Base-by-base conservation (phyloP, 2,329 filamentous ascomycete genomes). In the Eutypella sp. region DNA sequence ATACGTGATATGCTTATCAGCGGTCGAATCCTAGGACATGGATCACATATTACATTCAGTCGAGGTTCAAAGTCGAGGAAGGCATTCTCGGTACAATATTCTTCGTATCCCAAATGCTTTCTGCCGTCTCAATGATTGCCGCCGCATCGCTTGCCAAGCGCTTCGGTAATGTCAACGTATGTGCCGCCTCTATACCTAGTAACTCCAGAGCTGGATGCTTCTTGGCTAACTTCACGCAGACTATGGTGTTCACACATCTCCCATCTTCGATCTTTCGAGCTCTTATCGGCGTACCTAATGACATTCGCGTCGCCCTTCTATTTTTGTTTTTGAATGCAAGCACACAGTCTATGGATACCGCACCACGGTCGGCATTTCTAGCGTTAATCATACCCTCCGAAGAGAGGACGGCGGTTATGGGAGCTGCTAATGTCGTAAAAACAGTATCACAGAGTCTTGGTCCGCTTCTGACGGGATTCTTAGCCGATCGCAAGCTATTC, bases 201-300 rank as follows among this genome's bases (percentile, higher is more conserved):
- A n/a, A n/a, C n/a, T 54, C 53, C 55, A 53, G 57, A 19, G 55
- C 38, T 44, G 47, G 57, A 5, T 50, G 57, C 51, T 54, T 51
- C 20, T 47, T 49, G 18, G 19, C 43, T 48, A 53, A 46, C 5
- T 45, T 4, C 16, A n/a, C 15, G 1, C 49, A 81, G 71, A 87
- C 84, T 1, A 89, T 89, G 85, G 83, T 86, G 8, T 85, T 87
- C 57, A 87, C 84, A 0, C 84, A 89, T 54, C 69, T 89, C 0
- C 85, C 85, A 0, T 86, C 83, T 0, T 72, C 84, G 7, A 64
- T 88, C 22, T 83, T 82, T 52, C 73, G 88, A 2, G 69, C 78
- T 13, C 63, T 88, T 18, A 79, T 89, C 19, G 78, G 81, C 0
- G 56, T 83, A 1, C 80, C 82, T 0, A 62, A 68, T 18, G 68